Evolutionary conservation across 1,284 basidiomycete genomes (phyloP), one percentile per base, ranked within the genome.

Genomic region (Garcileccinum viscosum): DNA sequence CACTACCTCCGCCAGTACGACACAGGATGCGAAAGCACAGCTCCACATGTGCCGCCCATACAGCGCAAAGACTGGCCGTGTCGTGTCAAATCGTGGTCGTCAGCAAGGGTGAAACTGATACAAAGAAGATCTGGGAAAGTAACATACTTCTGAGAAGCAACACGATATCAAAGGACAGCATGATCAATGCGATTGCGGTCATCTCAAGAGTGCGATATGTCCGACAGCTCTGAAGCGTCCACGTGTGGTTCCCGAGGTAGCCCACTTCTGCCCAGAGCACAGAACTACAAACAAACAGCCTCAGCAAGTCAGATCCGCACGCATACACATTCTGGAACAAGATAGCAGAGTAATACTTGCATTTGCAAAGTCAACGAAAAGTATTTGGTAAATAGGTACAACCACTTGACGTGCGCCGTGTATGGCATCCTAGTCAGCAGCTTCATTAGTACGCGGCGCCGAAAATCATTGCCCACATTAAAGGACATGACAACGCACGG

Each of bases 331-430:
- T 56, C 3, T 19, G 1, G 11, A 27, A 5, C 35, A 5, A 27
- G 47, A 37, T 5, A 8, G 17, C 42, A 42, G 1, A 17, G 38
- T 22, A 17, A 35, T 22, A 59, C 3, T 70, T 44, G 76, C 75
- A 59, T 71, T 42, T 76, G 75, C 11, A 68, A 7, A 14, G 5
- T 19, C 17, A 78, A 14, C 2, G 58, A 67, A 32, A 68, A 63
- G 47, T 77, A 76, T 53, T 64, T 75, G 5, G 62, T 65, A 59
- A 73, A 70, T 15, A 76, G 15, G 62, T 78, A 76, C 27, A 76
- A 6, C 75, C 76, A 78, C 63, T 78, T 76, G 66, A 77, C 38
- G 32, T 56, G 38, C 12, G 68, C 67, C 3, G 30, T 68, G 27
- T n/a, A n/a, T 22, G 74, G 32, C 71, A 75, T 73, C 17, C 74